These are phyloP conservation scores for Paxillus rubicundulus DNA, from an alignment of 768 basidiomycete species.

Conservation along the genomic window DNA sequence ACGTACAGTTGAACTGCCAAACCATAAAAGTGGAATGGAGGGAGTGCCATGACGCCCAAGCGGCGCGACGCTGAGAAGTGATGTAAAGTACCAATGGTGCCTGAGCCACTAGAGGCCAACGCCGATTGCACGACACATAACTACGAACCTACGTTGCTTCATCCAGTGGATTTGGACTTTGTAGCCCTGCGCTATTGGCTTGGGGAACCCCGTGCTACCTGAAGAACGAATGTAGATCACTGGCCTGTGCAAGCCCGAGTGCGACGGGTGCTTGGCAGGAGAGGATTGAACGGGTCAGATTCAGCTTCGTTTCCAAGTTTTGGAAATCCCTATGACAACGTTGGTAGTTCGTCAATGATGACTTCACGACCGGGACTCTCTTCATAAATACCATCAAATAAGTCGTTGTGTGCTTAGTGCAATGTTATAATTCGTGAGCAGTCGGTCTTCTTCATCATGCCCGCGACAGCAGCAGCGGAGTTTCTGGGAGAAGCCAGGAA, in stretches of 20 bases:
- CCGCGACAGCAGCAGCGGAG: constrained; percentile 15
- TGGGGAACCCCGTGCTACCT: constrained; percentile 47
- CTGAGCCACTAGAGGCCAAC: neutral
- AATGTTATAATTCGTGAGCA: constrained; percentile 21
- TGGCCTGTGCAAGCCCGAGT: constrained; percentile 10
- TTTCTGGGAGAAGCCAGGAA: constrained; percentile 24
- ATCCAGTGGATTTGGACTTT: constrained; percentile 34
- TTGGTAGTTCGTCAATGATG: constrained; percentile 8
- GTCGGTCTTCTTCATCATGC: constrained; percentile 17
- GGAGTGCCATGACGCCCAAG: constrained; percentile 32
- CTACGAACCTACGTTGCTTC: constrained; percentile 26
- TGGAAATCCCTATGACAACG: constrained; percentile 33
- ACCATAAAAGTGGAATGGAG: constrained; percentile 41
- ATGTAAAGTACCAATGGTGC: neutral
- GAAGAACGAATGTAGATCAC: constrained; percentile 22
- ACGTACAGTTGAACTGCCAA: constrained; percentile 29
- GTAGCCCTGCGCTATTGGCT: constrained; percentile 37
- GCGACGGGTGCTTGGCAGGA: neutral
- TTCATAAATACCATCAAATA: constrained; percentile 11
- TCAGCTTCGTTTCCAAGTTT: constrained; percentile 31
- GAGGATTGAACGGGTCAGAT: constrained; percentile 11
- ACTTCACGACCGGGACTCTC: neutral
- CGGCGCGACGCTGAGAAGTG: constrained; percentile 10
- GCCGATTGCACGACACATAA: neutral
- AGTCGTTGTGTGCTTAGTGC: constrained; percentile 1